Base-by-base conservation (phyloP, 1,284 basidiomycete species). In the Ceratobasidium papillatum region DNA sequence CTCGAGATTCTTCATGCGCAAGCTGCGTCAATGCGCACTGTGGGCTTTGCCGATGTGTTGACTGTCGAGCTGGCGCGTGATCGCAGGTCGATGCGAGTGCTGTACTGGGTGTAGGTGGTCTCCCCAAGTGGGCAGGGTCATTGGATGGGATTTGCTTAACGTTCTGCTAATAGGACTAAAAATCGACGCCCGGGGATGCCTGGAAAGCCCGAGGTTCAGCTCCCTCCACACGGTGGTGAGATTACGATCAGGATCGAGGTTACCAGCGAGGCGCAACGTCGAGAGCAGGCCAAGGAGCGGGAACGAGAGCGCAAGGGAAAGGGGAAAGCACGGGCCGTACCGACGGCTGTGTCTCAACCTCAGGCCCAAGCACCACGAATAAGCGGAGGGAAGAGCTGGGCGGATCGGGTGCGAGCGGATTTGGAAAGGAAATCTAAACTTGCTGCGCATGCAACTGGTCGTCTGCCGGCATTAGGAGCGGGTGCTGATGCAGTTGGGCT, bases 1-100 rank as follows among this genome's bases (percentile, higher is more conserved):
- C 85, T 94, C 11, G 94, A 93, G 81, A 92, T 94, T 77, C 80
- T 95, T 56, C 90, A 90, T 85, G 91, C 89, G 79, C 92, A 94
- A 83, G 91, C 90, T 3, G 83, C 88, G 78, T 86, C 91, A 43
- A 87, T 94, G 86, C 86, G 90, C 49, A 87, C 87, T n/a, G 84
- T 94, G 12, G 93, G 93, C 22, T 94, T 92, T 92, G 88, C 87
- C 3, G 88, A 94, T 27, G 90, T 88, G 80, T 80, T 94, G 51
- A 86, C 84, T 9, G 85, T 93, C 2, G 85, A 87, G 52, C 89
- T 93, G 85, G 86, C 84, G 5, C 84, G 86, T 56, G 86, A 90
- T 78, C 86, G 91, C 38, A 90, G 90, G 80, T 86, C 85, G 1
- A 83, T 94, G 78, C 87, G 84, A 2, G 85, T 88, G 14, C 87